Evolutionary conservation across 75 land plant species (phyloP).

Genomic region (Sequoia sempervirens): DNA sequence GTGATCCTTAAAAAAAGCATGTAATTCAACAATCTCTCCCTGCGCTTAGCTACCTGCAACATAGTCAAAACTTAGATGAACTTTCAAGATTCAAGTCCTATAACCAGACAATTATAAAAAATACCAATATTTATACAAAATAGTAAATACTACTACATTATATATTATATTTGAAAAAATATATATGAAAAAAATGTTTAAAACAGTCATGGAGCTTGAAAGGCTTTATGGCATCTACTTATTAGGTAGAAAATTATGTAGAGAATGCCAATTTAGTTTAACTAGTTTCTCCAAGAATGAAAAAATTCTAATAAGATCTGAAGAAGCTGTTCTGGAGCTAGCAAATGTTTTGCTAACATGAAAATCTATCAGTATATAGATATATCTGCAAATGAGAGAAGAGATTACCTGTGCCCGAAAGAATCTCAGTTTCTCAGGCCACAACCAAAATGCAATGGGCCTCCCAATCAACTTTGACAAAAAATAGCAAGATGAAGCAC

Average conservation of each 20-base stretch:
- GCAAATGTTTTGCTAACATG: background rate
- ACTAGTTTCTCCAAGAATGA: background rate
- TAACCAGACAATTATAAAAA: background rate
- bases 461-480: conserved; percentile 81
- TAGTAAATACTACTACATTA: background rate
- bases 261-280: background rate
- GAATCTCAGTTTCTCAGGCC: conserved; percentile 85
- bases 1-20: conserved; percentile 88
- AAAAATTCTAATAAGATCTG: background rate
- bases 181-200: background rate
- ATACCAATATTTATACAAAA: background rate
- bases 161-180: background rate
- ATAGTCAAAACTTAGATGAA: background rate
- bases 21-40: conserved; percentile 72
- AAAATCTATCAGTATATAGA: background rate
- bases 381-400: background rate
- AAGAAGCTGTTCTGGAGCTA: background rate
- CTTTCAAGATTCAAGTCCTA: background rate
- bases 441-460: conserved; percentile 73
- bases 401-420: conserved; percentile 68
- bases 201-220: background rate
- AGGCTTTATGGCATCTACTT: background rate
- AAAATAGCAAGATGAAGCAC: conserved; percentile 82
- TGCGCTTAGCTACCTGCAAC: conserved; percentile 72
- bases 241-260: background rate